A percentile compares a stretch with the other conserved stretches of the same genome.
These are phyloP conservation scores for Hemisphaericaspora nanyangensis DNA, from an alignment of 805 yeast species.

Conservation along the genomic window DNA sequence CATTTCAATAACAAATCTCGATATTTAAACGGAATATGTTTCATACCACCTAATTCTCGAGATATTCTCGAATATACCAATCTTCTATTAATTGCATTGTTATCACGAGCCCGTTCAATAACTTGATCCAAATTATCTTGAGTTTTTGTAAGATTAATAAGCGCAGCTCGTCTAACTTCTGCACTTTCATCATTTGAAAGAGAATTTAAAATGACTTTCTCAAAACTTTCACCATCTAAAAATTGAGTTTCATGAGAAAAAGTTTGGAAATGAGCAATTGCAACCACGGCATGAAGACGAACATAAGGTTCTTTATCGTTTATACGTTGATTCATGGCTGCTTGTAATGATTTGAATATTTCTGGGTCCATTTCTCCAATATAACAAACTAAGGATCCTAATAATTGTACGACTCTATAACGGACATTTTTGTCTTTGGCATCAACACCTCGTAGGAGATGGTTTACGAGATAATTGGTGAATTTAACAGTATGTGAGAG, in stretches of 20 bases:
- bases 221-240: conserved; percentile 31
- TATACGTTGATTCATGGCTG: conserved; percentile 58
- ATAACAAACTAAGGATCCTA: conserved; percentile 66
- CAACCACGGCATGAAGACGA: conserved; percentile 79
- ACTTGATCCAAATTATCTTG: conserved; percentile 51
- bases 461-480: conserved; percentile 57
- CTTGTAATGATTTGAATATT: conserved; percentile 58
- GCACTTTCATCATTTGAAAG: conserved; percentile 78
- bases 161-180: conserved; percentile 84
- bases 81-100: conserved; percentile 66
- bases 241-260: conserved; percentile 22
- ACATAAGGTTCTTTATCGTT: conserved; percentile 75
- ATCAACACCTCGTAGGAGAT: conserved; percentile 72
- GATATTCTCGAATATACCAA: conserved; percentile 65
- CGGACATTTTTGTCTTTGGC: conserved; percentile 76
- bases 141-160: conserved; percentile 63
- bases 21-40: conserved; percentile 45
- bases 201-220: conserved; percentile 19
- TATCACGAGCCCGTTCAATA: conserved; percentile 81
- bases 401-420: conserved; percentile 70
- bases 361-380: conserved; percentile 75
- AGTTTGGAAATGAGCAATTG: conserved; percentile 72
- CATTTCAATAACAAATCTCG: conserved; percentile 70
- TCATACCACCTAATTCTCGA: conserved; percentile 62
- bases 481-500: conserved; percentile 48